Base-by-base conservation (phyloP, 225 moss, liverwort and hornwort species). In the Polytrichum commune region DNA sequence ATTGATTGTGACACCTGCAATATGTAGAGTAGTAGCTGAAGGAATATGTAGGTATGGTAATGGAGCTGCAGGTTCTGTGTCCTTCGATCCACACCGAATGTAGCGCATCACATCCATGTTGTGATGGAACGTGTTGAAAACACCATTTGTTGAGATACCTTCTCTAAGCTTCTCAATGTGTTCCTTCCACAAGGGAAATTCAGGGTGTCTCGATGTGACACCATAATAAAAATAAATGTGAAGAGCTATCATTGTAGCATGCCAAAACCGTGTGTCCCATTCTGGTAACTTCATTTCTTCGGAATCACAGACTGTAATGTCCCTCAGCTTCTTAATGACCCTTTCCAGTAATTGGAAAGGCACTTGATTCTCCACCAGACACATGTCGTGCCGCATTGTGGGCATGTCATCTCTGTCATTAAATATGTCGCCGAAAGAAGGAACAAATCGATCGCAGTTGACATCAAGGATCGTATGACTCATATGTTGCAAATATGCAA, bases 1-100 rank as follows among this genome's bases (percentile, higher is more conserved):
- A 27, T 63, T 63, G 23, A 27, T 63, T 10, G 25, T 63, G 63
- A 63, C 63, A 63, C 63, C 27, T 63, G 63, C 63, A 13, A 13
- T 22, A n/a, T 25, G 8, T 63, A 27, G 3, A 63, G 63, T 1
- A 63, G 63, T 24, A 27, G 25, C 23, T 23, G 63, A 27, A 25
- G 27, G 27, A 23, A 63, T 24, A 27, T 4, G 16, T 27, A 23
- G 27, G 4, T 13, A 28, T 23, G 13, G 16, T 63, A 18, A 8
- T 24, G 63, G 5, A 5, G 27, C 1, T 57, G 20, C 7, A 2
- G 57, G 22, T 5, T 5, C n/a, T 22, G 22, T 19, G 57, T 5
- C 63, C 63, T 63, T 8, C 4, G 16, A 26, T 63, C 25, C 27
- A 27, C 63, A 24, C 5, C 7, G 4, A 26, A 13, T 24, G 2